Evolutionary conservation across 1,284 basidiomycete species (phyloP), one percentile per base, ranked within the genome.

Genomic region (Heterobasidion irregulare): DNA sequence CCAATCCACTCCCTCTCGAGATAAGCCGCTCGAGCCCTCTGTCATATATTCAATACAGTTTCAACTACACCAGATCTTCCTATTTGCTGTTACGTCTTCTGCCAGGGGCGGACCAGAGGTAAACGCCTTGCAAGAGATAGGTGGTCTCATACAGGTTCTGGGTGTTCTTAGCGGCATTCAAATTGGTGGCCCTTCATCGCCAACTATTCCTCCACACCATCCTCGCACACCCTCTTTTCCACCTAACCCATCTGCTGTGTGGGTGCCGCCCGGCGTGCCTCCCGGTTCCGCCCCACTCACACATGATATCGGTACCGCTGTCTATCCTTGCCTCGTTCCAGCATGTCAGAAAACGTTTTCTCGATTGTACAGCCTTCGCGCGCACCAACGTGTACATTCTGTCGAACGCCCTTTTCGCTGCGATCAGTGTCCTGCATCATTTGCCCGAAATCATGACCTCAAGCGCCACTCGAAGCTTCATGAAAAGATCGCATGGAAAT

Each of bases 361-460:
- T 48, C 78, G 83, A 9, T 72, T 87, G 7, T 84, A 81, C 66
- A 78, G 73, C 59, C 75, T 90, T 13, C 83, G 86, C 12, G 75
- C 78, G 0, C 87, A 90, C 65, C 79, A 86, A 62, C 80, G 82
- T 34, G 65, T 77, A 34, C 83, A 87, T 60, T 74, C 83, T 15
- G 69, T 74, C 6, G 78, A 84, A 58, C 77, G 86, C 6, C 84
- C 86, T 1, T 83, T 75, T 66, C 75, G 77, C 13, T 89, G 86
- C 63, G 67, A 65, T 2, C 64, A 68, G 2, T 89, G 87, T 57
- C 82, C 85, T 9, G 86, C 86, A 7, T 82, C 83, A 8, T 89
- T 89, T 68, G 79, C 81, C 6, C 76, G 87, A 49, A 87, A 84
- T 60, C 86, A 89, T 59, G 87, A 90, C 65, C 73, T 89, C 45